Evolutionary conservation across 345 rosid genomes (phyloP).

Genomic region (Hirschfeldia incana): DNA sequence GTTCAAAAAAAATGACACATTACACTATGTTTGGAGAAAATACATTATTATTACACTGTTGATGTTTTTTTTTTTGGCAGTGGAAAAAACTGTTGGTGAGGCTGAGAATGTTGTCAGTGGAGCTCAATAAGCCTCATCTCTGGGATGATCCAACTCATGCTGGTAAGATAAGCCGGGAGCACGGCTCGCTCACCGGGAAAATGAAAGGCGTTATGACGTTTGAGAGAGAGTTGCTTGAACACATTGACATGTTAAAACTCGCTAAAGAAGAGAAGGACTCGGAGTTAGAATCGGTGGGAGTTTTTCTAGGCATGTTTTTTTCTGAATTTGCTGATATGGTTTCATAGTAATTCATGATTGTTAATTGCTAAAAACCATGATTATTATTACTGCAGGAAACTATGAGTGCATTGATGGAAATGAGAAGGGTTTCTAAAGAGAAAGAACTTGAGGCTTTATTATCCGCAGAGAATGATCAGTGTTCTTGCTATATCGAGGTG

Average conservation of each 20-base stretch:
- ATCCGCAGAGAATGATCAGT: constrained; percentile 76
- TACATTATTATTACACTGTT: neutral
- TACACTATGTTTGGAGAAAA: neutral
- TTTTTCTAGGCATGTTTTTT: constrained; percentile 64
- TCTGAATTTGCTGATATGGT: neutral
- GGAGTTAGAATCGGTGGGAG: constrained; percentile 93
- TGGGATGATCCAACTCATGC: constrained; percentile 93
- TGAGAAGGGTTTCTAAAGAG: constrained; percentile 82
- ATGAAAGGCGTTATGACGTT: constrained; percentile 73
- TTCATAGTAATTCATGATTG: neutral
- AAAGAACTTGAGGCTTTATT: constrained; percentile 92
- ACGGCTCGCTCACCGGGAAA: constrained; percentile 68
- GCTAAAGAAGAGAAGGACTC: constrained; percentile 84
- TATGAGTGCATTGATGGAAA: constrained; percentile 57
- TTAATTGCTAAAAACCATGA: neutral
- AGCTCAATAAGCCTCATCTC: constrained; percentile 71
- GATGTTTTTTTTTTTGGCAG: constrained; percentile 41
- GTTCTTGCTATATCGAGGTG: constrained; percentile 88
- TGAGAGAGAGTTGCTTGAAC: constrained; percentile 84
- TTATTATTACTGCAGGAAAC: constrained; percentile 55
- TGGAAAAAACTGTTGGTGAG: constrained; percentile 77
- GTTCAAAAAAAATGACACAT: constrained; percentile 33
- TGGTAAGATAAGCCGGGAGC: constrained; percentile 87
- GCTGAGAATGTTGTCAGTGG: constrained; percentile 57
- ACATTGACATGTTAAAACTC: constrained; percentile 92